Percentiles rank a stretch among this genome's conserved stretches.
These are phyloP conservation scores for Phialemoniopsis sp. DNA, from an alignment of 2,329 filamentous ascomycete species.

Conservation along the genomic window DNA sequence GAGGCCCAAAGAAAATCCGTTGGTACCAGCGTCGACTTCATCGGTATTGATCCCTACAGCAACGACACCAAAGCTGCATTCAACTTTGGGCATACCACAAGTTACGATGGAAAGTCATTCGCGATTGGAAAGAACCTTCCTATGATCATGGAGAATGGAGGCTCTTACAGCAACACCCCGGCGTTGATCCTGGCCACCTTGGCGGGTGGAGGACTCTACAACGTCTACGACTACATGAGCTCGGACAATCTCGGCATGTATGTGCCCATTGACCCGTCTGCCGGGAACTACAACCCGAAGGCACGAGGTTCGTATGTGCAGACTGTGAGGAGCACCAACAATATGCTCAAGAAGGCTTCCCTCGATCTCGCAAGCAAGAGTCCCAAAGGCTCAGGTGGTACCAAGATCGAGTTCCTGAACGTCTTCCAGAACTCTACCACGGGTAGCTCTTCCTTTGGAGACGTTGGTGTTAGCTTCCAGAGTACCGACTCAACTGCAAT, in stretches of 20 bases:
- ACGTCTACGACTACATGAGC: slow-evolving; percentile 3
- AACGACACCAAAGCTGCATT: neutral
- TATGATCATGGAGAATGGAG: slow-evolving; percentile 2
- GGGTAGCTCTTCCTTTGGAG: too few relatives aligned
- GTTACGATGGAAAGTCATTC: neutral
- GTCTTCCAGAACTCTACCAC: too few relatives aligned
- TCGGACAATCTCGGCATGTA: neutral
- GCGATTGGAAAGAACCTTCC: neutral
- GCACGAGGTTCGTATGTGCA: neutral
- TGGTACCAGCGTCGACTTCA: slow-evolving; percentile 5
- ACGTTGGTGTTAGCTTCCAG: too few relatives aligned
- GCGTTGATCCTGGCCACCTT: neutral
- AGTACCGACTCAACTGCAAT: too few relatives aligned
- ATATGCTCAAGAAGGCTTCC: neutral
- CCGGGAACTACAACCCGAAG: neutral
- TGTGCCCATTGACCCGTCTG: neutral
- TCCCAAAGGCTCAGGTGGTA: neutral
- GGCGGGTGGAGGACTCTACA: slow-evolving; percentile 1
- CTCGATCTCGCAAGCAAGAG: slow-evolving; percentile 1
- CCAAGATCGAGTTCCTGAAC: neutral
- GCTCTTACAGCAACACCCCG: neutral
- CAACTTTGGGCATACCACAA: neutral
- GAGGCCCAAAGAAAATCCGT: neutral
- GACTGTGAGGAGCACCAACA: neutral
- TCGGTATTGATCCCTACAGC: slow-evolving; percentile 4